Evolutionary conservation across 2,329 filamentous ascomycete species (phyloP).

Genomic region (Beauveria scarabaeidicola): DNA sequence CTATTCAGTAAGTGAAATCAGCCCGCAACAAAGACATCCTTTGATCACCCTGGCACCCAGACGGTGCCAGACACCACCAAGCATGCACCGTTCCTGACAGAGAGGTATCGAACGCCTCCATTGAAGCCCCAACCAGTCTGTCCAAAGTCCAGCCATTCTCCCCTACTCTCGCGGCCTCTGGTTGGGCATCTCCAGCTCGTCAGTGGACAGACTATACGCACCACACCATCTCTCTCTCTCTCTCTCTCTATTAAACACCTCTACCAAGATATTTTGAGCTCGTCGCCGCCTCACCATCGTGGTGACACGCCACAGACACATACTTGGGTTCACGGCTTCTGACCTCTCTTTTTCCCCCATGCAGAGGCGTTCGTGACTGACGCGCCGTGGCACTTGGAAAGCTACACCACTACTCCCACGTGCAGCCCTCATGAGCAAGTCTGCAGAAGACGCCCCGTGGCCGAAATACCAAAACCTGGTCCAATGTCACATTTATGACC

Average conservation of each 20-base stretch:
- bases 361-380: constrained; percentile 5
- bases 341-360: neutral
- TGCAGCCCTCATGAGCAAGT: neutral
- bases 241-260: too few relatives aligned
- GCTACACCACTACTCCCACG: neutral
- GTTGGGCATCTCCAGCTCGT: constrained; percentile 6
- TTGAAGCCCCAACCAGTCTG: neutral
- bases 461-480: neutral
- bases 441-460: neutral
- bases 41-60: neutral
- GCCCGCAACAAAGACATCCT: neutral
- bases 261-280: neutral
- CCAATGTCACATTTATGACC: neutral
- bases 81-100: constrained; percentile 5
- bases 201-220: neutral
- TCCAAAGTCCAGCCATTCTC: neutral
- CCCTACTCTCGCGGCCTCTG: neutral
- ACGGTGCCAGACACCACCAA: neutral
- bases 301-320: neutral
- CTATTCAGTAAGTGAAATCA: neutral
- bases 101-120: constrained; percentile 6
- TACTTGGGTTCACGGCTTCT: neutral
- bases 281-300: neutral
- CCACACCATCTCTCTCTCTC: neutral
- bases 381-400: neutral